Evolutionary conservation across 495 filamentous ascomycete species (phyloP), one percentile per base, ranked within the genome.

Genomic region (Penicillium canescens): DNA sequence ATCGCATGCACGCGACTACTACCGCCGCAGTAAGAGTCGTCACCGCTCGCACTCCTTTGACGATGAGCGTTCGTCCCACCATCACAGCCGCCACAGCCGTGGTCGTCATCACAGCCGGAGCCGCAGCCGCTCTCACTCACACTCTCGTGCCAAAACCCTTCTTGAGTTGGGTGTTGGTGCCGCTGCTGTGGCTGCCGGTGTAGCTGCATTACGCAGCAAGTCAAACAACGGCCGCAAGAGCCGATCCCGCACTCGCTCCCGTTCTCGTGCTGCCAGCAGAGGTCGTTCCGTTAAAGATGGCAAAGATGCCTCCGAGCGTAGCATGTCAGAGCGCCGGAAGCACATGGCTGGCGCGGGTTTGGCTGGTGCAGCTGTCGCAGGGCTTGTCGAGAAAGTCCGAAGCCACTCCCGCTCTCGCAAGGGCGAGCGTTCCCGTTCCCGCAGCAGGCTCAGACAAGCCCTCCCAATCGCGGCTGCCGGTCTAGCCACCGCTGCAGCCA

Each of bases 101-200:
- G 57, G 72, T 20, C 68, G 71, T 54, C 58, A 63, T 54, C 58
- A 63, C 42, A 63, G 68, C 44, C 72, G 74, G 28, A 78, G 73
- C 50, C 69, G 81, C 46, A 79, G 73, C 28, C 75, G 79, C 40
- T 86, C 82, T 4, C 78, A 82, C 39, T 86, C 83, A 5, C 78
- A 75, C 41, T 82, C 79, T 3, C 76, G 79, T 14, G 74, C 69
- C 0, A 79, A 78, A 61, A 78, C 88, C 43, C 78, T 91, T 31
- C 83, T 86, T 36, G 88, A 85, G 36, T 71, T 92, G 16, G 90
- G 88, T 18, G 81, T 92, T 42, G 90, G 91, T 43, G 90, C 90
- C 23, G 90, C 89, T 14, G 86, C 91, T 37, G 81, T 92, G 34
- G 92, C 89, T 42, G 86, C 90, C 24, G 91, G 88, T 23, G 85